phyloP scores from a whole-genome alignment of 2,329 filamentous ascomycete species.

The Aspergillus intermedius region DNA sequence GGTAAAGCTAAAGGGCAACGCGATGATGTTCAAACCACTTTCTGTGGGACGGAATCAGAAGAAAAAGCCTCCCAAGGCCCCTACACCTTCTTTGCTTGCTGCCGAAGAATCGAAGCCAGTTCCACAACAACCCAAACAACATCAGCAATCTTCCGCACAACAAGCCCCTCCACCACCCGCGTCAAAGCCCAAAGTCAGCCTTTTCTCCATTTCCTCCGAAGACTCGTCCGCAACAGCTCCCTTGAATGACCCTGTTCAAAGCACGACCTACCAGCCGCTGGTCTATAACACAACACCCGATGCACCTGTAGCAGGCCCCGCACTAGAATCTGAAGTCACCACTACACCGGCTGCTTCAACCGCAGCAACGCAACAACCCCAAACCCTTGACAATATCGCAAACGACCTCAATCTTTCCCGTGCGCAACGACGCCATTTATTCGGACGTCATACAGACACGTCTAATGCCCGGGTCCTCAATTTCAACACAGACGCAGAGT shows the following conservation, averaged over 20 bases:
- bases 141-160: conserved; percentile 2
- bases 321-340: conserved; percentile 7
- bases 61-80: conserved; percentile 40
- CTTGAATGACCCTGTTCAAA: conserved; percentile 4
- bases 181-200: conserved; percentile 38
- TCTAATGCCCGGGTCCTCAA: conserved; percentile 65
- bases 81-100: conserved; percentile 12
- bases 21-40: conserved; percentile 81
- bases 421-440: conserved; percentile 72
- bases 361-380: conserved; percentile 19
- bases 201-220: conserved; percentile 36
- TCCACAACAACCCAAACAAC: conserved; percentile 3
- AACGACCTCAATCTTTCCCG: conserved; percentile 72
- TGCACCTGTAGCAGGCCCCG: conserved; percentile 13
- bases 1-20: conserved; percentile 60
- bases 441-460: conserved; percentile 57
- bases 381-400: conserved; percentile 65
- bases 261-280: conserved; percentile 33
- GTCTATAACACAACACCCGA: conserved; percentile 31
- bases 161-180: conserved; percentile 14
- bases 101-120: conserved; percentile 8
- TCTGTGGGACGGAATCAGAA: conserved; percentile 78
- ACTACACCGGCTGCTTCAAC: conserved; percentile 7
- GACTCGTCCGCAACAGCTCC: conserved; percentile 12
- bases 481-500: conserved; percentile 86